A percentile compares a stretch with the other conserved stretches of the same genome.
Conservation (phyloP, 208 protist genomes). For the Novymonas esmeraldas region DNA sequence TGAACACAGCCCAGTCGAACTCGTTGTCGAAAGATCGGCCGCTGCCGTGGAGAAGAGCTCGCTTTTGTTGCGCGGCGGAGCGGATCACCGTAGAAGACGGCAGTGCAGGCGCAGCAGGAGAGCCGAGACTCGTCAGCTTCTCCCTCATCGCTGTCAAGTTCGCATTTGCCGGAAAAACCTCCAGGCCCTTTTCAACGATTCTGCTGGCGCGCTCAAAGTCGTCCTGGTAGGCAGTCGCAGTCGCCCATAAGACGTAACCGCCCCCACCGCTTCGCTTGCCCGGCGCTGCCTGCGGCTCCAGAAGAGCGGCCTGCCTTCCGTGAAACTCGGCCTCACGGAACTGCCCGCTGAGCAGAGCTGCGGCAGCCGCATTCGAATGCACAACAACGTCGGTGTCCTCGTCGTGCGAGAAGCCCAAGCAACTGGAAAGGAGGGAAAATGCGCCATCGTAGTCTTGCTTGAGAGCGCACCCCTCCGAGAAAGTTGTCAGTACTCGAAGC, state of each 20-base stretch:
- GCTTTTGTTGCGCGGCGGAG: conserved; percentile 56
- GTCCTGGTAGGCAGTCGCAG: conserved; percentile 81
- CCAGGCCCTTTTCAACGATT: conserved; percentile 74
- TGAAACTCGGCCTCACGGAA: conserved; percentile 84
- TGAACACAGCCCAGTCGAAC: conserved; percentile 84
- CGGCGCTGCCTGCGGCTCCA: conserved; percentile 27
- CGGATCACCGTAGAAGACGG: conserved; percentile 19
- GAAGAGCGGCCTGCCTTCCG: conserved; percentile 67
- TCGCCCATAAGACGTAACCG: conserved; percentile 77
- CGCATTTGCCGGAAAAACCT: conserved; percentile 36
- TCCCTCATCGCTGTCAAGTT: conserved; percentile 30
- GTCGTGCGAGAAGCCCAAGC: conserved; percentile 81
- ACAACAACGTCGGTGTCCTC: conserved; percentile 42
- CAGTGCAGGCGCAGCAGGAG: not conserved
- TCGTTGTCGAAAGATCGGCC: conserved; percentile 84
- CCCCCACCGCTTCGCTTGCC: conserved; percentile 22
- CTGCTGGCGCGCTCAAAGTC: conserved; percentile 62
- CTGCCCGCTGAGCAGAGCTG: conserved; percentile 57
- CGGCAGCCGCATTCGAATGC: conserved; percentile 71
- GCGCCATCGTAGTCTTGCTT: conserved; percentile 58
- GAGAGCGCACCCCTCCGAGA: conserved; percentile 69
- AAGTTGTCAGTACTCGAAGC: conserved; percentile 75
- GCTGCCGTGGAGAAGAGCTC: conserved; percentile 52
- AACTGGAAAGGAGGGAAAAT: conserved; percentile 43
- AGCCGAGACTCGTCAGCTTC: conserved; percentile 7